Evolutionary conservation across 1,284 basidiomycete species (phyloP).

Genomic region (Pyrrhoderma lamaoense): DNA sequence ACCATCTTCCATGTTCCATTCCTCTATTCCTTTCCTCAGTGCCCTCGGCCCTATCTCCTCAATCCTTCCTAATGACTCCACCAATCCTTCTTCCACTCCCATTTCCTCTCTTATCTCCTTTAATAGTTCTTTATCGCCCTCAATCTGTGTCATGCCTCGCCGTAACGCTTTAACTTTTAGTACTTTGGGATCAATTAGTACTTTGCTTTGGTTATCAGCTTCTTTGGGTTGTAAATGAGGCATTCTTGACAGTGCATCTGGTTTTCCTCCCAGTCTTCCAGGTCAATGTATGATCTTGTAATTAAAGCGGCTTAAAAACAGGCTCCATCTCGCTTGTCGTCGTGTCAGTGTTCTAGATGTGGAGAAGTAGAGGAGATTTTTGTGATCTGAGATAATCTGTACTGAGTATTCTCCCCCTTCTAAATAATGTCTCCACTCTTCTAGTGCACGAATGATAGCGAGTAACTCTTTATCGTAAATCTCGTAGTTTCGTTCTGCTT

Average conservation of each 20-base stretch:
- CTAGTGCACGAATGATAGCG: conserved; percentile 22
- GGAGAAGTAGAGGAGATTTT: too few relatives aligned
- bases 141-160: conserved; percentile 19
- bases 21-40: conserved; percentile 23
- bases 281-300: conserved; percentile 34
- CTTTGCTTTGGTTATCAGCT: neutral
- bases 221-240: conserved; percentile 12
- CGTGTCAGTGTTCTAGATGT: neutral
- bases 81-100: too few relatives aligned
- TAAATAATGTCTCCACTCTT: conserved; percentile 1
- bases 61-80: conserved; percentile 22
- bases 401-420: conserved; percentile 27
- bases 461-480: conserved; percentile 35
- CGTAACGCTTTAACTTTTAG: neutral
- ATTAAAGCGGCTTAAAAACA: conserved; percentile 30
- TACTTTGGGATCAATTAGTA: neutral
- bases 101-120: conserved; percentile 22
- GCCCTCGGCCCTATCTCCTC: conserved; percentile 26
- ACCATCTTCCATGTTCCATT: neutral
- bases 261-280: conserved; percentile 22
- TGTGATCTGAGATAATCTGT: too few relatives aligned
- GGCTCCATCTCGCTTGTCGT: conserved; percentile 35
- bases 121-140: conserved; percentile 21
- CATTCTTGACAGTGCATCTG: conserved; percentile 28
- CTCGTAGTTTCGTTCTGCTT: too few relatives aligned